Conservation (phyloP, 306 rosid genomes). For the Vigna radiata region DNA sequence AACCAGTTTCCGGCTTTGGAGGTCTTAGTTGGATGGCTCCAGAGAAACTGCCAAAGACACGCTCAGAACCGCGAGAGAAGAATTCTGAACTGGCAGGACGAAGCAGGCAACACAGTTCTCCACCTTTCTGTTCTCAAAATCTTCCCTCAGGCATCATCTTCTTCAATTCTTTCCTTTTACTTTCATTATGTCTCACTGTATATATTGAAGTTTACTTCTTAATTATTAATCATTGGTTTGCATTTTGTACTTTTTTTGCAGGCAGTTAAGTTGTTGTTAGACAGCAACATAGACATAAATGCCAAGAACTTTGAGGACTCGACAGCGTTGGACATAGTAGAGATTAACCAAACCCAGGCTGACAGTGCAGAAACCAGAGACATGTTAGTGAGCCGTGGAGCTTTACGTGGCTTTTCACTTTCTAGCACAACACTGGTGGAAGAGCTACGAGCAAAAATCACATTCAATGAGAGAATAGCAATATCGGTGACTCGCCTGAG, state of each 20-base stretch:
- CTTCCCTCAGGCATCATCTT: constrained; percentile 34
- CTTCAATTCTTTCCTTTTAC: no score
- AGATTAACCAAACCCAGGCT: not conserved
- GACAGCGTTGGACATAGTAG: constrained; percentile 46
- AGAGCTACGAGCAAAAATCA: constrained; percentile 33
- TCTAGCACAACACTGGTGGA: not conserved
- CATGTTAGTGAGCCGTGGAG: constrained; percentile 27
- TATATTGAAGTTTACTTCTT: no score
- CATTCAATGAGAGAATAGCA: constrained; percentile 34
- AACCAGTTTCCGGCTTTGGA: constrained; percentile 39
- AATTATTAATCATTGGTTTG: not conserved
- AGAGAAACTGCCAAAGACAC: not conserved
- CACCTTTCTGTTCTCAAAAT: constrained; percentile 45
- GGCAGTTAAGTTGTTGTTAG: constrained; percentile 46
- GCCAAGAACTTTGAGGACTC: constrained; percentile 31
- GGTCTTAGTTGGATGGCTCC: constrained; percentile 46
- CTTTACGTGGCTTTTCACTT: not conserved
- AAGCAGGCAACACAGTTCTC: constrained; percentile 46
- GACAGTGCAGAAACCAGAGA: constrained; percentile 15
- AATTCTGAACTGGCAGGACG: constrained; percentile 45
- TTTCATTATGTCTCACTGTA: no score
- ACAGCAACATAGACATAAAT: constrained; percentile 30
- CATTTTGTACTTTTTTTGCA: constrained; percentile 19
- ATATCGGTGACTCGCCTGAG: constrained; percentile 15
- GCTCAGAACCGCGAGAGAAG: not conserved